Base-by-base conservation (phyloP, 208 protist species). In the Wallacemonas rigidus region DNA sequence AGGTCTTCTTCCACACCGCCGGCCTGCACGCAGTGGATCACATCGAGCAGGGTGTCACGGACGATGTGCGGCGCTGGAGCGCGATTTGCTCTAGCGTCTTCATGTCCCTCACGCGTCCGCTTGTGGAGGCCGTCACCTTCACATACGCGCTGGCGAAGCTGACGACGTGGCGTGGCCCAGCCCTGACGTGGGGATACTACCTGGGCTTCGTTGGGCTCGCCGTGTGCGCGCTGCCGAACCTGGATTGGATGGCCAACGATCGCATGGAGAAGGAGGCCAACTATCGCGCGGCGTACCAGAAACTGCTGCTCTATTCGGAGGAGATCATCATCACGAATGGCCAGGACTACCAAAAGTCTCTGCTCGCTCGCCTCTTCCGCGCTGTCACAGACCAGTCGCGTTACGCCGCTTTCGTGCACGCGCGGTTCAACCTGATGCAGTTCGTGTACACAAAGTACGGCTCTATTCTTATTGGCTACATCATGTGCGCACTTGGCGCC, bases 1-100 rank as follows among this genome's bases (percentile, higher is more conserved):
- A 83, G 15, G 85, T 91, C 55, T 94, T 94, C 73, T 96, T 88
- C 56, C 76, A 74, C 53, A 44, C 93, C 40, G 89, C 81, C 3
- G 73, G 77, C 4, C 70, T 90, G 40, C 70, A 88, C 72, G 35
- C 63, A 40, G 77, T 93, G 0, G 69, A 82, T 45, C 69, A 88
- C 63, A 62, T 93, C 1, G 88, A 96, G 57, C 80, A 93, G 69
- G 77, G 83, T 68, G 67, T 96, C 47, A 92, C 88, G 15, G 76
- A 87, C 51, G 88, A 94, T 54, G 81, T 93, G 38, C 61, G 68
- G 45, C 48, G 62, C 38, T 93, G 81, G 83, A 61, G 85, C n/a
- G 60, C n/a, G 5, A 54, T 73, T 38, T 51, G 80, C 11, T 56
- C 81, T 9, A 14, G 35, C 54, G 36, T 90, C 15, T 88, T 82